Base-by-base conservation (phyloP, 108 stramenopile species). In the Stephanodiscus minutulus region DNA sequence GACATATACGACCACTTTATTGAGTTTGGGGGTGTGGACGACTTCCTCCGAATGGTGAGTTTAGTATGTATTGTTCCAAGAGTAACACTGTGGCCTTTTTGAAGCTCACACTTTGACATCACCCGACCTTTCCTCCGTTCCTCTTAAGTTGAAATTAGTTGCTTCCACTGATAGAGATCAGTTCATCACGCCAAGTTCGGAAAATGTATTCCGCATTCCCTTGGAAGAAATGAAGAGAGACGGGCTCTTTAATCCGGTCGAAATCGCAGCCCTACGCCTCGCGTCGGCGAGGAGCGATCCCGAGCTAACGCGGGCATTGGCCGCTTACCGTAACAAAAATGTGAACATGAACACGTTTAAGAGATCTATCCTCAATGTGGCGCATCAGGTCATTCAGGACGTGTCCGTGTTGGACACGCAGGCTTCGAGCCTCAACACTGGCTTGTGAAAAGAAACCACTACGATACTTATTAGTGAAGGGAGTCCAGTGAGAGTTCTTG, bases 1-100 rank as follows among this genome's bases (percentile, higher is more conserved):
- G 78, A 79, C 3, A 22, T 72, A n/a, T 79, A 72, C 37, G 66
- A 68, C n/a, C 49, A 61, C 36, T 79, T 61, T 61, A 72, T 79
- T 53, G 27, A 67, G 22, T 39, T 50, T 25, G 78, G 78, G 1
- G 39, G 72, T 31, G 61, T 66, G 1, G 78, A 72, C 12, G 66
- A 61, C 3, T 79, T 79, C 25, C 33, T 79, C 0, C 8, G 2
- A 0, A 59, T 70, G 48, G 39, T 71, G 25, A 66, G 18, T 60
- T 36, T 21, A 0, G n/a, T 36, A 6, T 17, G n/a, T 39, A 7
- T 5, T 60, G 1, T 60, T 60, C 5, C 37, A 55, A 55, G 54
- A 5, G 7, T 53, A 53, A 27, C 27, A 13, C 7, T 8, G 3
- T 9, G 11, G 44, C 20, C 1, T n/a, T n/a, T n/a, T 41, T 35